Base-by-base conservation (phyloP, 2,329 filamentous ascomycete species). In the Rhinocladiella similis region DNA sequence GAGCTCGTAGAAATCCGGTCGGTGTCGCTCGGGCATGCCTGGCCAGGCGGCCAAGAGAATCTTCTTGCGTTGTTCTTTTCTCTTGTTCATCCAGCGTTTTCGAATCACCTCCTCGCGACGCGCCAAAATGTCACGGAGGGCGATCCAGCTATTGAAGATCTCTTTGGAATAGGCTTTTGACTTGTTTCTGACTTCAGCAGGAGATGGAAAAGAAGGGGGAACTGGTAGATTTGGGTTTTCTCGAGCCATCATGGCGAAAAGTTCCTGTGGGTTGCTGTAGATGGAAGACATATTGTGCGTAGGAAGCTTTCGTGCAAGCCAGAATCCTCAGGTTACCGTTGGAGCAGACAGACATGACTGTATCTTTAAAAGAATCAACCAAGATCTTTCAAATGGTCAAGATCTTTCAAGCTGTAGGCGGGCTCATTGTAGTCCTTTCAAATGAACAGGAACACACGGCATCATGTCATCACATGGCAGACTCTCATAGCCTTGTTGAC, bases 51-150 rank as follows among this genome's bases (percentile, higher is more conserved):
- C 63, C 1, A 79, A 64, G 2, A 86, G 67, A 2, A 83, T 69
- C 2, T 74, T 70, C 9, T 72, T 69, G 14, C 77, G 71, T 65
- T 84, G 77, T 13, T 68, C 47, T 10, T 70, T 72, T 1, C 72
- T 76, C 68, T 83, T 83, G 63, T 84, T 84, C 2, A 63, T 57
- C 82, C 82, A 86, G 38, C 82, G 74, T 59, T 76, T 81, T 51
- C 76, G 75, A 10, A 85, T 76, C 0, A 73, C 76, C 1, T 66
- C 67, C 63, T 85, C 80, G 47, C 83, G 78, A 3, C 80, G 74
- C 39, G 75, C 67, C 2, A 84, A 53, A 4, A 82, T 79, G 29
- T 12, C 65, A 10, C 69, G 68, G 6, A 82, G 65, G 2, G 43
- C 54, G 5, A 69, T 59, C 62, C 73, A 77, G 56, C 64, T 56